Base-by-base conservation (phyloP, 441 rosid genomes). In the Adansonia grandidieri region DNA sequence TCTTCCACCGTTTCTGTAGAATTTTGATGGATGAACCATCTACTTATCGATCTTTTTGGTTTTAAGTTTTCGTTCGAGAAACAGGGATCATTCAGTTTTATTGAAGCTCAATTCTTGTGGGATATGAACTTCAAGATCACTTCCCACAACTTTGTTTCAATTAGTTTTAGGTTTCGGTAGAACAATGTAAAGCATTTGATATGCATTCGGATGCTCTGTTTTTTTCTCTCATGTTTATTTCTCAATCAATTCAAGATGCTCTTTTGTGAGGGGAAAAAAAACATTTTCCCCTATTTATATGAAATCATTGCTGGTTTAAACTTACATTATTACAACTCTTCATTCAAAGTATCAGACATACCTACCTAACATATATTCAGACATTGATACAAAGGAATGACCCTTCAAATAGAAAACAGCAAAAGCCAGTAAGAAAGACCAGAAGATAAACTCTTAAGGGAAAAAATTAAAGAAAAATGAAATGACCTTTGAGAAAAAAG, bases 1-100 rank as follows among this genome's bases (percentile, higher is more conserved):
- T 72, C 79, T 93, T 32, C 98, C 98, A 20, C 98, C 93, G 17
- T 90, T 92, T 84, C 91, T 92, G 85, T 95, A 89, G 86, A 84
- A 47, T 6, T 28, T 24, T 24, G 17, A 44, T 7, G 15, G 42
- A 56, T 48, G 4, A 37, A 53, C 74, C 56, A 24, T 53, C 40
- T n/a, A 32, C 32, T 64, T 47, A 0, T 63, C 48, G 9, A 22
- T 71, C 66, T 57, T 9, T 54, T 57, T 37, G 11, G 44, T 40
- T 8, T 76, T 37, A 47, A 9, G 73, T 69, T 56, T 50, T 53
- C 40, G 15, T 22, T 56, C 67, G 57, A 10, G 14, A 13, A 7
- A 47, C 48, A 0, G 28, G 32, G 17, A 19, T 61, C 28, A 24
- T 61, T 15, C 40, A 48, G 11, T 67, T 48, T 58, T 47, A 32